Conservation (phyloP, 2,329 filamentous ascomycete genomes). For the Ceratocystis cacaofunesta region DNA sequence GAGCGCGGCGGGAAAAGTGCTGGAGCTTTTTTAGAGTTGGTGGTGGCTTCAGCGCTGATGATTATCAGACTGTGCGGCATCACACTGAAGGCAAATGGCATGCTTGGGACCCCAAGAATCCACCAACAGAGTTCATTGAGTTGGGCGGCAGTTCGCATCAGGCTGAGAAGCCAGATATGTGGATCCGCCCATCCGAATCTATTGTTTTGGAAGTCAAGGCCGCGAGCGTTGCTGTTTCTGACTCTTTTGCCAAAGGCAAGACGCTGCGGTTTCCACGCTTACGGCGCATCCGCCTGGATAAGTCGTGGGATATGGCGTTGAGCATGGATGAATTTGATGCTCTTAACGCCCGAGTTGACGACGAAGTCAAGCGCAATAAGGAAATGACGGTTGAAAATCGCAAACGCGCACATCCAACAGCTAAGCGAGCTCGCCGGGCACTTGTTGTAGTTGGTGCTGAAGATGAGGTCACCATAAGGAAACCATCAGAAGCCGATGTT, state of each 20-base stretch:
- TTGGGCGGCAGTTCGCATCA: conserved; percentile 53
- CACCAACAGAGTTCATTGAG: conserved; percentile 65
- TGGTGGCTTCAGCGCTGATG: conserved; percentile 73
- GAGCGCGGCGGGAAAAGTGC: conserved; percentile 55
- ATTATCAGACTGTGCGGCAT: conserved; percentile 72
- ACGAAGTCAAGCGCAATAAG: conserved; percentile 52
- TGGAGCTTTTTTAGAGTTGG: conserved; percentile 97
- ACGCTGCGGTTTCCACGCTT: conserved; percentile 89
- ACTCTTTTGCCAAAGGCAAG: conserved; percentile 59
- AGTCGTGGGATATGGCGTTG: conserved; percentile 66
- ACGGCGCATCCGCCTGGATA: conserved; percentile 65
- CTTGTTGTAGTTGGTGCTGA: conserved; percentile 54
- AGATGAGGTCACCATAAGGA: background rate
- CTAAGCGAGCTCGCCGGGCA: conserved; percentile 52
- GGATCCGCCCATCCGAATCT: conserved; percentile 82
- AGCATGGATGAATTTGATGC: conserved; percentile 63
- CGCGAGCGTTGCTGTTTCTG: conserved; percentile 57
- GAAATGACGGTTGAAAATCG: conserved; percentile 63
- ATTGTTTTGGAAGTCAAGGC: conserved; percentile 83
- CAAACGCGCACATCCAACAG: conserved; percentile 29
- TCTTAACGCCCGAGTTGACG: conserved; percentile 52
- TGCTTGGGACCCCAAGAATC: conserved; percentile 63
- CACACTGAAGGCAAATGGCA: conserved; percentile 80
- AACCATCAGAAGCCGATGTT: background rate
- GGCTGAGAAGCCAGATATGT: conserved; percentile 70